A percentile compares a stretch with the other conserved stretches of the same genome.
Conservation (phyloP, 805 yeast genomes). For the Saturnispora serradocipensis region DNA sequence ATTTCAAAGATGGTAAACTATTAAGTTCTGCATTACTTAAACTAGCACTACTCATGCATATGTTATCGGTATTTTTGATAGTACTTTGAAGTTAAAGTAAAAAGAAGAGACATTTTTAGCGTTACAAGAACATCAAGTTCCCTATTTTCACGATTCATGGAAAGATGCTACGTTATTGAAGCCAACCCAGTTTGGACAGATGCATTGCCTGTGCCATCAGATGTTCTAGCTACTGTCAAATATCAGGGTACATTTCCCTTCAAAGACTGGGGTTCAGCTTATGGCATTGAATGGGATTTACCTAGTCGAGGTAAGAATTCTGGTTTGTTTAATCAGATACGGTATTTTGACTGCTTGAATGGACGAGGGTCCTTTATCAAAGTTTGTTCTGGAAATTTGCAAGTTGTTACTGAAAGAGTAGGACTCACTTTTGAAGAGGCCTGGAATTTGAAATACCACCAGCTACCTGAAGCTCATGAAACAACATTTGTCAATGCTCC, state of each 20-base stretch:
- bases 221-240: background rate
- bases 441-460: slow-evolving; percentile 6
- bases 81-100: background rate
- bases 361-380: slow-evolving; percentile 61
- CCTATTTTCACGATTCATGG: background rate
- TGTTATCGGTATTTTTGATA: background rate
- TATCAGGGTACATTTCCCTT: slow-evolving; percentile 1
- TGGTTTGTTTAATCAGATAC: slow-evolving; percentile 46
- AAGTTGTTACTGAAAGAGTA: slow-evolving; percentile 4
- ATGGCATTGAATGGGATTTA: slow-evolving; percentile 7
- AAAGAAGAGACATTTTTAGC: background rate
- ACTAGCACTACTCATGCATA: background rate
- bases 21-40: slow-evolving; percentile 3
- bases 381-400: slow-evolving; percentile 20
- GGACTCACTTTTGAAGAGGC: slow-evolving; percentile 44
- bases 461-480: background rate
- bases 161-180: slow-evolving; percentile 1
- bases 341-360: slow-evolving; percentile 42
- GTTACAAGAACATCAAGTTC: background rate
- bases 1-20: slow-evolving; percentile 26
- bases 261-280: background rate
- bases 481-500: background rate
- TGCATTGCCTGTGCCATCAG: background rate
- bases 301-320: slow-evolving; percentile 50
- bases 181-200: background rate